Conservation (phyloP, 2,329 filamentous ascomycete species). For the Scedosporium minutisporum region DNA sequence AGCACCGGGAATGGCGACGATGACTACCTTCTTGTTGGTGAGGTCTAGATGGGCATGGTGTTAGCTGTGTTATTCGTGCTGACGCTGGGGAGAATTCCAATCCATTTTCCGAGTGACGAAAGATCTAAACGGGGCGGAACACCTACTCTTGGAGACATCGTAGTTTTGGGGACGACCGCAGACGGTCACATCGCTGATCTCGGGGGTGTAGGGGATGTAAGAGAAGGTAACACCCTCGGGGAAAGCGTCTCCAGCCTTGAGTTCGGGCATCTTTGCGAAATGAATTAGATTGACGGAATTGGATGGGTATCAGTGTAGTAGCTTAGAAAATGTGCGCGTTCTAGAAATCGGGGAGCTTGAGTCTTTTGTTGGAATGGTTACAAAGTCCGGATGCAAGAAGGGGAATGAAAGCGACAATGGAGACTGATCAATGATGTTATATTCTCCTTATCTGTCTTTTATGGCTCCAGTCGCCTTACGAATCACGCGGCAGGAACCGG, state of each 20-base stretch:
- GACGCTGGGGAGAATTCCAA: neutral
- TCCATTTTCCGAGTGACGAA: neutral
- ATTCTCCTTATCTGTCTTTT: neutral
- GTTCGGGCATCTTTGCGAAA: slow-evolving; percentile 42
- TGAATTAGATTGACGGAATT: neutral
- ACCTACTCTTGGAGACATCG: slow-evolving; percentile 63
- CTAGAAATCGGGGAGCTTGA: neutral
- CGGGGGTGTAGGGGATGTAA: slow-evolving; percentile 68
- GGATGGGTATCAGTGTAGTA: neutral
- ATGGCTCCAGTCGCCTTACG: neutral
- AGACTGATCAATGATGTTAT: neutral
- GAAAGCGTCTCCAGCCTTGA: slow-evolving; percentile 77
- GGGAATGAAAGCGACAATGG: neutral
- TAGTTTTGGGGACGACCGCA: slow-evolving; percentile 74
- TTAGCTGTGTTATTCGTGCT: slow-evolving; percentile 3
- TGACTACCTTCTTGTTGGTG: slow-evolving; percentile 45
- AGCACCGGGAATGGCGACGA: slow-evolving; percentile 54
- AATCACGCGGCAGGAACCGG: neutral
- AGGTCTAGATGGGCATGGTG: slow-evolving; percentile 29
- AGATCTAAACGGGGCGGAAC: neutral
- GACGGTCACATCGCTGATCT: slow-evolving; percentile 56
- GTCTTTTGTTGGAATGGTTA: neutral
- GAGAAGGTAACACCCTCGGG: slow-evolving; percentile 73
- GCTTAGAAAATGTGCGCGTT: neutral
- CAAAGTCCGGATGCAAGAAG: neutral